Percentiles rank a stretch among this genome's conserved stretches.
Conservation (phyloP, 1,139 yeast species). For the Yamadazyma membranifaciens region DNA sequence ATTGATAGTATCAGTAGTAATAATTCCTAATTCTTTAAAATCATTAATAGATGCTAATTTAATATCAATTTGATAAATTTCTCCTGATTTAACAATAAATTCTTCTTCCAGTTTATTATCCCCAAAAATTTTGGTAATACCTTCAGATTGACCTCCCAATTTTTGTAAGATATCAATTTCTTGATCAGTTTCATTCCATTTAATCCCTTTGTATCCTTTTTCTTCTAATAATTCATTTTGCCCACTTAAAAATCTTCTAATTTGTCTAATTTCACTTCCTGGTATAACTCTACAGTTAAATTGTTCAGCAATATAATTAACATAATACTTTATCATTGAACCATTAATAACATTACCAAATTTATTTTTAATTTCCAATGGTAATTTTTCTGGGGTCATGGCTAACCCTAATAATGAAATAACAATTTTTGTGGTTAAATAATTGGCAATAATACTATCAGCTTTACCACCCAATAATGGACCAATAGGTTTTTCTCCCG, state of each 20-base stretch:
- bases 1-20: constrained; percentile 66
- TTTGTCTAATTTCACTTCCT: constrained; percentile 86
- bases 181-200: constrained; percentile 85
- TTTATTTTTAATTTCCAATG: constrained; percentile 37
- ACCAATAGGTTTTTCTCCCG: constrained; percentile 60
- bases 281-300: constrained; percentile 87
- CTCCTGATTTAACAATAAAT: constrained; percentile 72
- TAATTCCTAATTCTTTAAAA: constrained; percentile 56
- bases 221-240: constrained; percentile 92
- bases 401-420: constrained; percentile 72
- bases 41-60: constrained; percentile 69
- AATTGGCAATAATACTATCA: constrained; percentile 86
- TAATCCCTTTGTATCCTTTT: constrained; percentile 88
- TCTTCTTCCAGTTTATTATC: constrained; percentile 74
- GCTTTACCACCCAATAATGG: constrained; percentile 85
- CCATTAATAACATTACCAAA: constrained; percentile 54
- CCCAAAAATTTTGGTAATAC: constrained; percentile 33
- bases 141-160: constrained; percentile 59
- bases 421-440: constrained; percentile 83
- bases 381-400: constrained; percentile 71
- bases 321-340: constrained; percentile 63
- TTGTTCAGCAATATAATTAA: constrained; percentile 75
- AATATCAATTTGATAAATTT: constrained; percentile 82
- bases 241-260: constrained; percentile 92
- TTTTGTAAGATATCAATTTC: constrained; percentile 33